phyloP scores from a whole-genome alignment of 768 basidiomycete species.

The Boletus pseudopeckii region DNA sequence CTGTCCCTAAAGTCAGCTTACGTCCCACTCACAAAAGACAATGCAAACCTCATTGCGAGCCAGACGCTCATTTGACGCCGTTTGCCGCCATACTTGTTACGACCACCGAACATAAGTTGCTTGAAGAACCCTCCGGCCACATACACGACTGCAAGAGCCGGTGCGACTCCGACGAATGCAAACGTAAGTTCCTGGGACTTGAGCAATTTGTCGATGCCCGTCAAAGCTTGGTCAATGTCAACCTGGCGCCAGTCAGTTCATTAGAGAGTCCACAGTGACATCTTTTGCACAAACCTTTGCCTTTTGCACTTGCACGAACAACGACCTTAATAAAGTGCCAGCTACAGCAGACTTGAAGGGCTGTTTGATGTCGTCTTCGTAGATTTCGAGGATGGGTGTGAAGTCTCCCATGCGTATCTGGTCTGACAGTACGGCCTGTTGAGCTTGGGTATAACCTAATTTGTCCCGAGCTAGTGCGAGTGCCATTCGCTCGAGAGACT shows the following conservation, averaged over 20 bases:
- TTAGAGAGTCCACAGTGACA: not conserved
- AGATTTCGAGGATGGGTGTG: slow-evolving; percentile 80
- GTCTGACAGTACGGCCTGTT: slow-evolving; percentile 61
- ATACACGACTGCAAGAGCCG: slow-evolving; percentile 79
- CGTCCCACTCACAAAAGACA: not conserved
- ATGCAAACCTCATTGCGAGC: slow-evolving; percentile 62
- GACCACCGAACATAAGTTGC: slow-evolving; percentile 48
- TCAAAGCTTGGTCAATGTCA: slow-evolving; percentile 85
- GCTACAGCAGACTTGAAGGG: slow-evolving; percentile 77
- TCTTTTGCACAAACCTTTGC: slow-evolving; percentile 60
- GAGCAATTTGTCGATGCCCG: slow-evolving; percentile 90
- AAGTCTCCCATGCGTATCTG: slow-evolving; percentile 79
- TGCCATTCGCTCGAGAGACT: slow-evolving; percentile 94
- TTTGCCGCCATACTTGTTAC: slow-evolving; percentile 57
- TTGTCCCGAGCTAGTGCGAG: slow-evolving; percentile 81
- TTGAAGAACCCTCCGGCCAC: slow-evolving; percentile 52
- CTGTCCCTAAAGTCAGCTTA: slow-evolving; percentile 30
- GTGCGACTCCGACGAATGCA: slow-evolving; percentile 94
- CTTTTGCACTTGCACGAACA: slow-evolving; percentile 94
- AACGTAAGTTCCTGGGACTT: slow-evolving; percentile 95
- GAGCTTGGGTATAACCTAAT: slow-evolving; percentile 56
- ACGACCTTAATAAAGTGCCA: slow-evolving; percentile 77
- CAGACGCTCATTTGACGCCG: slow-evolving; percentile 55
- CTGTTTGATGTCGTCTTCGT: slow-evolving; percentile 89
- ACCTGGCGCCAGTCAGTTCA: slow-evolving; percentile 46